These are phyloP conservation scores for Limonium bicolor DNA, from an alignment of 148 eudicot genomes.

Conservation along the genomic window DNA sequence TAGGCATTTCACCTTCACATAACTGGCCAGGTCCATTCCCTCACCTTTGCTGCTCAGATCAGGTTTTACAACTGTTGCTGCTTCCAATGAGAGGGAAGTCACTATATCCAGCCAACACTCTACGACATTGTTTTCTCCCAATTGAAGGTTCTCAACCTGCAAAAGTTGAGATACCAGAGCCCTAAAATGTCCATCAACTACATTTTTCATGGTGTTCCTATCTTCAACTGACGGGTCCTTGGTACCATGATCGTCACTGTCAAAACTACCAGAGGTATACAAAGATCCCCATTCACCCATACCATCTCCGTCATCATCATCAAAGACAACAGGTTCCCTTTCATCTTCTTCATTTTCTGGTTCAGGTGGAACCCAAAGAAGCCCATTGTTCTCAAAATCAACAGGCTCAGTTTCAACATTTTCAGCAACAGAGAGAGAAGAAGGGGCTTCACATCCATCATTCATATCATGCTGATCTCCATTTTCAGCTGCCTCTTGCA, in stretches of 20 bases:
- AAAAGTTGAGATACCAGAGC: constrained; percentile 86
- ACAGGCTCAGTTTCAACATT: constrained; percentile 64
- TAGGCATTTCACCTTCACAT: constrained; percentile 91
- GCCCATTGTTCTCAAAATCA: constrained; percentile 86
- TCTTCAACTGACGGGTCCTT: constrained; percentile 68
- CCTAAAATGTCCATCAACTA: constrained; percentile 91
- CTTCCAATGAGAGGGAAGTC: constrained; percentile 91
- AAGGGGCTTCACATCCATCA: constrained; percentile 61
- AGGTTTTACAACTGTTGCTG: constrained; percentile 82
- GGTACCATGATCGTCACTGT: constrained; percentile 40
- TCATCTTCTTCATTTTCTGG: constrained; percentile 96
- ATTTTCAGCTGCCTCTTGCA: constrained; percentile 24
- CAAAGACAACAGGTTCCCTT: constrained; percentile 37
- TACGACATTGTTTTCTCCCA: constrained; percentile 46
- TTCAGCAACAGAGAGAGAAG: constrained; percentile 43
- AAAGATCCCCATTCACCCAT: constrained; percentile 65
- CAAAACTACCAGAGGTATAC: constrained; percentile 53
- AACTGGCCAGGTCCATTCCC: constrained; percentile 98
- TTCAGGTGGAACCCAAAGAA: constrained; percentile 98
- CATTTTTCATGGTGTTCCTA: constrained; percentile 63
- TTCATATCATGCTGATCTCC: constrained; percentile 33
- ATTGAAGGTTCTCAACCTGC: constrained; percentile 77
- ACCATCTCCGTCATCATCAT: constrained; percentile 45
- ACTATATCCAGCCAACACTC: constrained; percentile 94
- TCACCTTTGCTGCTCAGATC: constrained; percentile 94